Evolutionary conservation across 495 filamentous ascomycete species (phyloP).

Genomic region (Coniosporium apollinis): DNA sequence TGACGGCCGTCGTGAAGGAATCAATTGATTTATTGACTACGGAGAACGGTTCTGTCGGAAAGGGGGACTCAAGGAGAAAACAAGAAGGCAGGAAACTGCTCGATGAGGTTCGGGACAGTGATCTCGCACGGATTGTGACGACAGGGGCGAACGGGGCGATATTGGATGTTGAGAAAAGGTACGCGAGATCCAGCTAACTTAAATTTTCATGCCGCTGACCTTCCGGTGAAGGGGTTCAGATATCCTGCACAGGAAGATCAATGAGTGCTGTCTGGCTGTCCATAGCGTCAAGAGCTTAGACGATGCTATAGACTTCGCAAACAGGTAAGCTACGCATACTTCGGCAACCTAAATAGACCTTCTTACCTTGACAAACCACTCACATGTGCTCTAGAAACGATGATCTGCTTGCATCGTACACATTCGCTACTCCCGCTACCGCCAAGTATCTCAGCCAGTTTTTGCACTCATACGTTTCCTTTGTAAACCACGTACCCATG

Average conservation of each 20-base stretch:
- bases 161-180: constrained; percentile 1
- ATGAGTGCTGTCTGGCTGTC: constrained; percentile 21
- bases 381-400: constrained; percentile 8
- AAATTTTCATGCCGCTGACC: not conserved
- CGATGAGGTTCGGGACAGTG: not conserved
- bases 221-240: not conserved
- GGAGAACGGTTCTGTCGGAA: not conserved
- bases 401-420: constrained; percentile 29
- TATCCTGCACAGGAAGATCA: constrained; percentile 15
- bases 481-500: constrained; percentile 34
- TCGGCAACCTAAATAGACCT: not conserved
- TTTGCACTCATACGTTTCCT: constrained; percentile 29
- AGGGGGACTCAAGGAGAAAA: not conserved
- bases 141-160: not conserved
- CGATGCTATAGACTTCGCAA: constrained; percentile 29
- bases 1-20: constrained; percentile 27
- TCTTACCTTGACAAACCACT: not conserved
- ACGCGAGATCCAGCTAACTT: not conserved
- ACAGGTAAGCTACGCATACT: constrained; percentile 7
- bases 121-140: not conserved
- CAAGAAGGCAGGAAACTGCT: not conserved
- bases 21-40: constrained; percentile 15
- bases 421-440: constrained; percentile 29
- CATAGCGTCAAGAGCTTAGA: constrained; percentile 27
- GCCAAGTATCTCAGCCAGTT: constrained; percentile 38